A percentile compares a stretch with the other conserved stretches of the same genome.
Evolutionary conservation across 2,329 filamentous ascomycete species (phyloP).

Genomic region (Microcera coccophila): DNA sequence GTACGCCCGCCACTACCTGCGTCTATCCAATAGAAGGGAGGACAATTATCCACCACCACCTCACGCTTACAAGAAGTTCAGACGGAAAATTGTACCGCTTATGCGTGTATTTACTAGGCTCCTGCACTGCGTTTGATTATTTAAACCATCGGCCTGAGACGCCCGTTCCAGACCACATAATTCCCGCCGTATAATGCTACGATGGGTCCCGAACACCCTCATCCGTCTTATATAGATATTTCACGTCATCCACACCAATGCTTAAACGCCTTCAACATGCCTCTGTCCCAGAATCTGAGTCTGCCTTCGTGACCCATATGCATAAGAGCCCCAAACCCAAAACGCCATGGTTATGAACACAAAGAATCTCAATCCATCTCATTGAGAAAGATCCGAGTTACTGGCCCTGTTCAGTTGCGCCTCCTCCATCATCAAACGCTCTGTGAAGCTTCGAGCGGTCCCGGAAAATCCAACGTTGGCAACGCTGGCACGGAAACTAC

Average conservation of each 20-base stretch:
- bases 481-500: slow-evolving; percentile 41
- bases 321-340: slow-evolving; percentile 14
- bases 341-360: not conserved
- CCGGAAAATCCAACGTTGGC: slow-evolving; percentile 39
- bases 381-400: slow-evolving; percentile 15
- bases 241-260: not conserved
- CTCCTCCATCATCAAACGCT: slow-evolving; percentile 48
- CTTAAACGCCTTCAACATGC: slow-evolving; percentile 29
- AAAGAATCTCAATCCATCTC: slow-evolving; percentile 6
- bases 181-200: not conserved
- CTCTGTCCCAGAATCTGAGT: slow-evolving; percentile 18
- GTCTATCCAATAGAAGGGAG: not conserved
- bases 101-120: no score
- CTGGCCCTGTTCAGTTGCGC: slow-evolving; percentile 30
- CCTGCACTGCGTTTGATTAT: no score
- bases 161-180: not conserved
- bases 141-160: no score
- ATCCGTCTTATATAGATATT: not conserved
- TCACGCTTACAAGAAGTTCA: not conserved
- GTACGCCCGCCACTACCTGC: slow-evolving; percentile 13
- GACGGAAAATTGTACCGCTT: no score
- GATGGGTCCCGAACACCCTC: not conserved
- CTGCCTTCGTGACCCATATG: slow-evolving; percentile 19
- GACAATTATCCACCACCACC: slow-evolving; percentile 5
- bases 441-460: slow-evolving; percentile 46